phyloP scores from a whole-genome alignment of 305 asterid genomes.

The Coffea humblotiana region DNA sequence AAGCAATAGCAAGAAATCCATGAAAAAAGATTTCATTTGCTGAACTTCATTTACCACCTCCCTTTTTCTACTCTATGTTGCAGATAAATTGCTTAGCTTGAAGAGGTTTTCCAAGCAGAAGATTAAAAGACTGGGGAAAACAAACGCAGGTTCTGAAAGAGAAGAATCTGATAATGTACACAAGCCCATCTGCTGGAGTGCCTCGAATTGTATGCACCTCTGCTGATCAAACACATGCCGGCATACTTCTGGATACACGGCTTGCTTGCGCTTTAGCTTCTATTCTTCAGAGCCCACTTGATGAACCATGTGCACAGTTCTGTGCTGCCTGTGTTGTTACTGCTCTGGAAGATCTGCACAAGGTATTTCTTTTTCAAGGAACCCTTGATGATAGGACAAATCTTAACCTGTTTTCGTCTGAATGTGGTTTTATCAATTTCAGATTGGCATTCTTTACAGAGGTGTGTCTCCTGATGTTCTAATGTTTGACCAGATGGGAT shows the following conservation, averaged over 20 bases:
- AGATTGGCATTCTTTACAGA: conserved; percentile 78
- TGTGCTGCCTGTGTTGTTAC: conserved; percentile 82
- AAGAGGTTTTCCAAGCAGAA: conserved; percentile 87
- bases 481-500: conserved; percentile 72
- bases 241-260: conserved; percentile 66
- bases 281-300: conserved; percentile 59
- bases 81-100: conserved; percentile 77
- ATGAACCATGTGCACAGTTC: conserved; percentile 74
- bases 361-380: conserved; percentile 43
- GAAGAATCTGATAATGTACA: conserved; percentile 57
- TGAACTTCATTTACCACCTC: conserved; percentile 7
- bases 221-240: conserved; percentile 74
- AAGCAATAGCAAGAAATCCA: not conserved
- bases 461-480: conserved; percentile 87
- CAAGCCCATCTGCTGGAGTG: conserved; percentile 51
- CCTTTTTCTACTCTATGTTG: conserved; percentile 21
- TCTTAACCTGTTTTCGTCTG: conserved; percentile 15
- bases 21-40: not conserved
- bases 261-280: conserved; percentile 73
- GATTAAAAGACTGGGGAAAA: conserved; percentile 74
- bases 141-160: conserved; percentile 72
- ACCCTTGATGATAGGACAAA: not conserved
- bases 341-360: conserved; percentile 83
- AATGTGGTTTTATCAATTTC: conserved; percentile 29
- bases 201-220: conserved; percentile 82